Percentiles rank a stretch among this genome's conserved stretches.
phyloP scores from a whole-genome alignment of 768 basidiomycete genomes.

The Amylocystis lapponica region DNA sequence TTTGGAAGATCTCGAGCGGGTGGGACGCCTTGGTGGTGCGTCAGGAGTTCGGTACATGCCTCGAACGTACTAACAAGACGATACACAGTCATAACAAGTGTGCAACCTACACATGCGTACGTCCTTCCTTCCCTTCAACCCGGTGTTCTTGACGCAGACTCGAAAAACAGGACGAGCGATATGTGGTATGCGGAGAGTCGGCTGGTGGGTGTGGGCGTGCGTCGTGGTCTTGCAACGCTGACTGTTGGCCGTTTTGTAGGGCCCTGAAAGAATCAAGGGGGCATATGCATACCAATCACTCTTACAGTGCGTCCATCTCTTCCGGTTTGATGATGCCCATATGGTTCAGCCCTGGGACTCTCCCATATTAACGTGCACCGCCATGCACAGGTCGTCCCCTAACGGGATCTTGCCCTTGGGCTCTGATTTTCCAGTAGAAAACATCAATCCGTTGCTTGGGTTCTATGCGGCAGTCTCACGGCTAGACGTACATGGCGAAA shows the following conservation, averaged over 20 bases:
- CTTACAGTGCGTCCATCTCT: constrained; percentile 43
- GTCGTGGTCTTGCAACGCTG: neutral
- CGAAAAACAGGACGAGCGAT: constrained; percentile 59
- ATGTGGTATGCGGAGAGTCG: constrained; percentile 90
- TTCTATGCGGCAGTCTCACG: constrained; percentile 89
- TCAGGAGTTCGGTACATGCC: neutral
- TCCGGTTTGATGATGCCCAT: neutral
- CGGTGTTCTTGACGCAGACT: neutral
- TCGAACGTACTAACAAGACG: neutral
- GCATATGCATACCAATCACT: constrained; percentile 88
- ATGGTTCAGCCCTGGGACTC: too few relatives aligned
- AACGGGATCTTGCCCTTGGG: constrained; percentile 70
- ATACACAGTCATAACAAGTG: constrained; percentile 78
- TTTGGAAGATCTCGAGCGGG: constrained; percentile 58
- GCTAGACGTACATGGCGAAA: constrained; percentile 57
- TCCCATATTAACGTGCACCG: neutral
- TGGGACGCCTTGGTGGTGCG: constrained; percentile 69
- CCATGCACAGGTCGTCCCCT: constrained; percentile 38
- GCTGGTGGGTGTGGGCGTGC: constrained; percentile 39
- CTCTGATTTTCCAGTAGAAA: constrained; percentile 92
- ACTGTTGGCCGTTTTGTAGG: constrained; percentile 35
- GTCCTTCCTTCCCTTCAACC: constrained; percentile 19
- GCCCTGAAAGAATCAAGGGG: constrained; percentile 73
- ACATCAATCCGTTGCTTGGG: constrained; percentile 81
- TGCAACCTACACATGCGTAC: constrained; percentile 90